Base-by-base conservation (phyloP, 257 asterid species). In the Petunia axillaris region DNA sequence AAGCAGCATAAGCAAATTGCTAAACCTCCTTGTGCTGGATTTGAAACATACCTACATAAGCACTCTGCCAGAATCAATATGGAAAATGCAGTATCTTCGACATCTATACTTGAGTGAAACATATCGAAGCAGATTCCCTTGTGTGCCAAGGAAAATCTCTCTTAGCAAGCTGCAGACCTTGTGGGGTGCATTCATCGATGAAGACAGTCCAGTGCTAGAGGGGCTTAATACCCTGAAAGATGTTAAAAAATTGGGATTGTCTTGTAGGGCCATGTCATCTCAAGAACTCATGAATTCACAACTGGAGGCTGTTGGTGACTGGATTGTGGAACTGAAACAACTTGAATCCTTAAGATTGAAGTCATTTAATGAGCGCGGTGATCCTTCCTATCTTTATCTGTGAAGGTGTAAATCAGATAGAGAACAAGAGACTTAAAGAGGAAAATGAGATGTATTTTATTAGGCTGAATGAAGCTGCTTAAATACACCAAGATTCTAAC, bases 81-180 rank as follows among this genome's bases (percentile, higher is more conserved):
- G 88, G 88, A 15, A 55, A 0, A 85, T 85, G 88, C 43, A 76
- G 41, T 77, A 65, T 60, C 82, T 85, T n/a, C 82, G 80, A 1
- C 88, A 85, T 77, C 41, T 85, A 38, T 85, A 79, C 43, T 37
- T 85, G 66, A 85, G 86, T 58, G 88, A 85, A 85, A 71, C 80
- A 68, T 82, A 79, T 16, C 82, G 88, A 53, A 85, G 79, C 66
- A 79, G 75, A 64, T 85, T 85, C 46, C 66, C 64, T 6, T 35
- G 14, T 50, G 80, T 59, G 13, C 88, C 84, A 37, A 60, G 57
- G 1, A 1, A n/a, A 3, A 48, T 60, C 71, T 43, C 83, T 71
- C 70, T 84, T 38, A 46, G 40, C 6, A 16, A 68, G 10, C 84
- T 85, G 6, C 84, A 79, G 35, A 79, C 88, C 2, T 81, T 85